Evolutionary conservation across 2,329 filamentous ascomycete species (phyloP), one percentile per base, ranked within the genome.

Genomic region (Colletotrichum gloeosporioides): DNA sequence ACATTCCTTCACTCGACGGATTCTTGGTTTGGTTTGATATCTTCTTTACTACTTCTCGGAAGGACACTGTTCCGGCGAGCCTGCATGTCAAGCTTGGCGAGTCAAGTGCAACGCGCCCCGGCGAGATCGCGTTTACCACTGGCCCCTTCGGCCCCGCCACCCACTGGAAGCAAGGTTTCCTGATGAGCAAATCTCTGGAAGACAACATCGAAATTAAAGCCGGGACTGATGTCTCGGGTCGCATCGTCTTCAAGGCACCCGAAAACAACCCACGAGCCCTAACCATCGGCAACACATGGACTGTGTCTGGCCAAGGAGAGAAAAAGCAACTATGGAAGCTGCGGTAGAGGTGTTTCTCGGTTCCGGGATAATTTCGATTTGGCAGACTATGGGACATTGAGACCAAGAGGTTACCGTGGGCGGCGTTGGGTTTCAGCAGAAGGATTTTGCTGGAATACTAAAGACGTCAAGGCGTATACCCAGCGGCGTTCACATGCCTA

Each of bases 21-120:
- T 98, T 96, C 84, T 89, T 95, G 16, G 90, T 98, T 79, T 98
- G 96, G 95, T 98, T 98, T 83, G 96, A 99, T 83, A 96, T 94
- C 29, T 97, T 97, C 88, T 98, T 98, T 85, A 91, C 94, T 78
- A 92, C 93, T 12, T 90, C 90, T 0, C 87, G 89, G 44, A 86
- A 89, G 44, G 86, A 89, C 34, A 85, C 88, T 27, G 86, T 92
- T 63, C 87, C 89, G 10, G 78, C 87, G 6, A 49, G 66, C 10
- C 85, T 89, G 34, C 85, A 89, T 76, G 87, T 87, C n/a, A 91
- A 92, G 67, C 91, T 92, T 0, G 88, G 92, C 71, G 88, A 90
- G 6, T 96, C 94, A 91, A 85, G 84, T 7, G 89, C 90, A 78
- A 87, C 88, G 81, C 81, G 84, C 29, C 86, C 88, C 36, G 91